phyloP scores from a whole-genome alignment of 805 yeast species.

The Grigorovia humatica region DNA sequence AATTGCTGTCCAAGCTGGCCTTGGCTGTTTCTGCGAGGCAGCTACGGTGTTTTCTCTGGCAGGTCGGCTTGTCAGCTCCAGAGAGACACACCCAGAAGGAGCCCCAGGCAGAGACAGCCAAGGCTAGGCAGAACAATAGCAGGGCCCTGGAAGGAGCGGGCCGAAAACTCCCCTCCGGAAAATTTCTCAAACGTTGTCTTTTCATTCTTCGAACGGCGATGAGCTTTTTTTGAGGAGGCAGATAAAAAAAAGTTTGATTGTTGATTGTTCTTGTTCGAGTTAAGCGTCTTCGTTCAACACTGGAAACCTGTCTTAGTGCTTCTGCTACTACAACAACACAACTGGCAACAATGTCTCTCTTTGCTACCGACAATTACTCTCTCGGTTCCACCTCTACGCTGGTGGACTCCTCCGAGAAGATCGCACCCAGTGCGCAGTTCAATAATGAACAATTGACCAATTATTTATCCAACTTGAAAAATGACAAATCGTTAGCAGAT shows the following conservation, averaged over 20 bases:
- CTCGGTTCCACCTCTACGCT: conserved; percentile 1
- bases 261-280: too few species aligned
- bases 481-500: conserved; percentile 3
- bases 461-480: conserved; percentile 2
- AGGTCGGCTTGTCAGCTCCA: too few species aligned
- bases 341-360: not conserved
- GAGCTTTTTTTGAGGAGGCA: not conserved
- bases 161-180: too few species aligned
- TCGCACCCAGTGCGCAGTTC: not conserved
- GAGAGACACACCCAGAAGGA: not conserved
- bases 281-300: not conserved
- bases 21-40: too few species aligned
- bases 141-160: too few species aligned
- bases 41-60: too few species aligned
- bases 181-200: not conserved
- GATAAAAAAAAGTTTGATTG: not conserved
- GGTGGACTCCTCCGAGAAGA: not conserved
- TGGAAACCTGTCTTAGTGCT: not conserved
- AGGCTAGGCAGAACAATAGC: too few species aligned
- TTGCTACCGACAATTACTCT: conserved; percentile 2
- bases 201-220: not conserved
- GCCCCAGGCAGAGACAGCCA: too few species aligned
- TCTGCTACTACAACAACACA: not conserved
- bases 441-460: conserved; percentile 4
- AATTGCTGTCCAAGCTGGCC: not conserved